Evolutionary conservation across 371 early-diverging fungal species (phyloP).

Genomic region (Zancudomyces culisetae): DNA sequence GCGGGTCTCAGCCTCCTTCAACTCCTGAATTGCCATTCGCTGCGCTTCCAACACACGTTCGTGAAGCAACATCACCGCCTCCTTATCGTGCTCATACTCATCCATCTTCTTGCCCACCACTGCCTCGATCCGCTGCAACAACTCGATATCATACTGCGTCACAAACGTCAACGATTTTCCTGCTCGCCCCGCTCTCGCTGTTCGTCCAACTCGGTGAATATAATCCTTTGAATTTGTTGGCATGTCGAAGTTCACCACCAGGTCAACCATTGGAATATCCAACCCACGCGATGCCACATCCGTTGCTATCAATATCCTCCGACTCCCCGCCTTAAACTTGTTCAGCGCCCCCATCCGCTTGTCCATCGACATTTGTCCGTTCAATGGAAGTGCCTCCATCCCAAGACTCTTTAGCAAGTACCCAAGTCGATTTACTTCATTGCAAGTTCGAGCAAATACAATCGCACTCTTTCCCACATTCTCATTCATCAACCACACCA

Average conservation of each 20-base stretch:
- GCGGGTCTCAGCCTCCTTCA: constrained; percentile 36
- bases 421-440: constrained; percentile 64
- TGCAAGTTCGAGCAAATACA: constrained; percentile 78
- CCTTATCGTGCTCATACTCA: constrained; percentile 62
- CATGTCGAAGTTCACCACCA: constrained; percentile 92
- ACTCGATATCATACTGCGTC: constrained; percentile 91
- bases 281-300: constrained; percentile 85
- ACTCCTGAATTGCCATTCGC: constrained; percentile 51
- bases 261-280: constrained; percentile 91
- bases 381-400: constrained; percentile 79
- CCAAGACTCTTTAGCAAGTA: constrained; percentile 74
- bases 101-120: constrained; percentile 69
- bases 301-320: constrained; percentile 84
- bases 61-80: constrained; percentile 69
- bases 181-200: constrained; percentile 84
- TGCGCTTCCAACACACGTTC: constrained; percentile 86
- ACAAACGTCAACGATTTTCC: constrained; percentile 92
- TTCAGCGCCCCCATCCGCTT: constrained; percentile 77
- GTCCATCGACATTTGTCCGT: constrained; percentile 83
- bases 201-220: constrained; percentile 94
- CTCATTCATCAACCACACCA: constrained; percentile 81
- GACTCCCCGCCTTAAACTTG: constrained; percentile 75
- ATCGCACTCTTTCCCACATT: constrained; percentile 77
- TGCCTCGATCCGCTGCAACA: constrained; percentile 82
- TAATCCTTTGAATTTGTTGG: constrained; percentile 89